Percentiles rank a stretch among this genome's conserved stretches.
These are phyloP conservation scores for Pseudozyma sp. DNA, from an alignment of 1,284 basidiomycete genomes.

Conservation along the genomic window DNA sequence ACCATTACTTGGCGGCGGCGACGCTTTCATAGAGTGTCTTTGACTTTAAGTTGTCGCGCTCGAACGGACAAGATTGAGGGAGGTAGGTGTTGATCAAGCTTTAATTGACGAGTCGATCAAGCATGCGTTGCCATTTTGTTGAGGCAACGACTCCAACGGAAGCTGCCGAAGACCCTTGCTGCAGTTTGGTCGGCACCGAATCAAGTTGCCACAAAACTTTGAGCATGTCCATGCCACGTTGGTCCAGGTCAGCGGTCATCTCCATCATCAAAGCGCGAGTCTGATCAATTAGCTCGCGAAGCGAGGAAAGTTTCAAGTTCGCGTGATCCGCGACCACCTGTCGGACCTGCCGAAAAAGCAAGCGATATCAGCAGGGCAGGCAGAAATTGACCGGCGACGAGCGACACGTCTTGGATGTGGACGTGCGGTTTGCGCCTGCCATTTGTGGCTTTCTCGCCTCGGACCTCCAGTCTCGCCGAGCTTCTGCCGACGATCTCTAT, in stretches of 20 bases:
- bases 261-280: not conserved
- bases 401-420: not conserved
- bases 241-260: not conserved
- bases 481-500: conserved; percentile 4
- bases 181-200: not conserved
- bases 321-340: no score
- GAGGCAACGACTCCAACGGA: not conserved
- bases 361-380: no score
- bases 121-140: not conserved
- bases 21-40: no score
- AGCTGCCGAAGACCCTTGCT: not conserved
- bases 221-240: no score
- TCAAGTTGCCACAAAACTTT: not conserved
- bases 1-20: no score
- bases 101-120: not conserved
- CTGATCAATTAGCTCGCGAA: no score
- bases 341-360: no score
- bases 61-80: no score
- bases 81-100: no score
- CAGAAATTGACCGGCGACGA: not conserved
- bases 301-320: no score
- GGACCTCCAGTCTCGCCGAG: conserved; percentile 8
- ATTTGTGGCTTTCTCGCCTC: not conserved
- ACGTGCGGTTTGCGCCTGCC: not conserved
- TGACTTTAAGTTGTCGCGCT: no score